A percentile compares a stretch with the other conserved stretches of the same genome.
These are phyloP conservation scores for Acanthamoeba royreba DNA, from an alignment of 208 protist genomes.

Conservation along the genomic window DNA sequence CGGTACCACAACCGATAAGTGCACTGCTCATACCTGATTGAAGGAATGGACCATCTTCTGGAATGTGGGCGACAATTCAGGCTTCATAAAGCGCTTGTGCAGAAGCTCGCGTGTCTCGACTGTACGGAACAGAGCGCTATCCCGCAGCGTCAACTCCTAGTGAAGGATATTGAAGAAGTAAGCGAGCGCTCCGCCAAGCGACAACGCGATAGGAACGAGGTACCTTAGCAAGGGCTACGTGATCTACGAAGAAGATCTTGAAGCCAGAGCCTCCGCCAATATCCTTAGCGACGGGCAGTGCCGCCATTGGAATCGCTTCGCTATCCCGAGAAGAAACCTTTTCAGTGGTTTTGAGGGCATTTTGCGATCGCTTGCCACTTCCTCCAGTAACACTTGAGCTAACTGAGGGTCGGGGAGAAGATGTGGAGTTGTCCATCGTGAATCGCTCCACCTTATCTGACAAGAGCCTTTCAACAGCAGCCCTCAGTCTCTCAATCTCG, in stretches of 20 bases:
- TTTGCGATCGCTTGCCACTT: background rate
- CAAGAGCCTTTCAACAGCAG: background rate
- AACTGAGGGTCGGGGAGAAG: too few species aligned
- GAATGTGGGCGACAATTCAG: background rate
- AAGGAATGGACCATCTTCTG: background rate
- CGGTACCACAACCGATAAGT: background rate
- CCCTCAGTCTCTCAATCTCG: background rate
- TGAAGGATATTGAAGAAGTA: background rate
- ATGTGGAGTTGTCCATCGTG: too few species aligned
- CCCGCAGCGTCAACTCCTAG: background rate
- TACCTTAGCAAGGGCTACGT: background rate
- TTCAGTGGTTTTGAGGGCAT: background rate
- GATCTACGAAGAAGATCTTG: background rate
- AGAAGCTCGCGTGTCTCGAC: background rate
- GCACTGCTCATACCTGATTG: background rate
- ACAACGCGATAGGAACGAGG: too few species aligned
- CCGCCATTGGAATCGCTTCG: background rate
- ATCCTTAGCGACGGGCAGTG: background rate
- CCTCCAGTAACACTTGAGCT: too few species aligned
- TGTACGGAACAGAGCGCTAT: background rate
- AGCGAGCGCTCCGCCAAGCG: too few species aligned
- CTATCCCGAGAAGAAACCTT: background rate
- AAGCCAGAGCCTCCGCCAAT: background rate
- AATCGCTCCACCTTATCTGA: background rate
- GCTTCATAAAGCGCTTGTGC: constrained; percentile 6